Base-by-base conservation (phyloP, 176 grass and related monocot genomes). In the Oryza meridionalis region DNA sequence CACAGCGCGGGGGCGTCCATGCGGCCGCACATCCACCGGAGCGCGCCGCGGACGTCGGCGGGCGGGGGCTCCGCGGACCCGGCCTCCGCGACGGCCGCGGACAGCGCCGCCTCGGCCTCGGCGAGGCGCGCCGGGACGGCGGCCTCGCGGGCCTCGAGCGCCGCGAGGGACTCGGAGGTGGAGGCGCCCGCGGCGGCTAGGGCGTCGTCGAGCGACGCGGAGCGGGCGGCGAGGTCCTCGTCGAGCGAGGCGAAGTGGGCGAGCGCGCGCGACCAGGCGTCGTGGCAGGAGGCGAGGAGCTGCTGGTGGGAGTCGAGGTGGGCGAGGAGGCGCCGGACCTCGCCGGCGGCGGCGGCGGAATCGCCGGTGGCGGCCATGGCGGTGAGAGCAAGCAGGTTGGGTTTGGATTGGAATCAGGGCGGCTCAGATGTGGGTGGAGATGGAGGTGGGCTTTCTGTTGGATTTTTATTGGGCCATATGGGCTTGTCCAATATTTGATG, bases 1-100 rank as follows among this genome's bases (percentile, higher is more conserved):
- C 90, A 94, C 27, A 97, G 80, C 9, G 86, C 81, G 4, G 83
- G 9, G 7, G 92, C 83, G 46, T 97, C 94, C 92, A 97, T 94
- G 19, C 92, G 90, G 79, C 85, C 90, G 81, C 90, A 90, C 5
- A 92, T 88, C 92, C 94, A 97, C 40, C 84, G 84, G 67, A 97
- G 90, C 58, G 89, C 70, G 31, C 86, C 83, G 4, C 74, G 80
- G 58, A 92, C 26, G 84, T 92, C 87, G 10, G 79, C 17, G 35
- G 85, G 77, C 1, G 84, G 77, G 24, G 88, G 82, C 40, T 78
- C 69, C 8, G 75, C 29, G 22, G 91, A 90, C 44, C 84, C 80
- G 6, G 84, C 70, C 65, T 90, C 87, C 32, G 77, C 67, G 33
- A 85, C 74, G 58, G 76, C 87, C 27, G 81, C 81, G 29, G 72